phyloP scores from a whole-genome alignment of 2,329 filamentous ascomycete genomes.

The Colletotrichum navitas region DNA sequence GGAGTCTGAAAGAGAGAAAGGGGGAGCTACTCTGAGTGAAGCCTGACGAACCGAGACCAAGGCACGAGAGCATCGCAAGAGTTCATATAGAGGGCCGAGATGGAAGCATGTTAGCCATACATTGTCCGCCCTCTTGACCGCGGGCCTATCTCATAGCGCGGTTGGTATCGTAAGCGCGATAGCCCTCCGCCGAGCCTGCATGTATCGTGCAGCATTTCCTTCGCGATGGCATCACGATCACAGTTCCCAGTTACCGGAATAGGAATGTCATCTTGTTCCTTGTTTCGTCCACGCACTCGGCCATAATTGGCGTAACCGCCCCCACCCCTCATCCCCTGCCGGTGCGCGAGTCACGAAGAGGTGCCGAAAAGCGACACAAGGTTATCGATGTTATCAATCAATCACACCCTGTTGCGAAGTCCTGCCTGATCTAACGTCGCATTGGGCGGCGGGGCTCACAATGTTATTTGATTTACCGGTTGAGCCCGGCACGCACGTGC shows the following conservation, averaged over 20 bases:
- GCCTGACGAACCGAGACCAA: not conserved
- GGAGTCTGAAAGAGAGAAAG: not conserved
- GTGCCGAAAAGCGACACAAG: constrained; percentile 7
- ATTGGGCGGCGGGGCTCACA: constrained; percentile 34
- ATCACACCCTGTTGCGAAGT: constrained; percentile 22
- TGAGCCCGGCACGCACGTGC: not conserved
- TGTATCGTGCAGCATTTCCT: constrained; percentile 17
- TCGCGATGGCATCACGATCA: constrained; percentile 17
- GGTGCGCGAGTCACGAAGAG: constrained; percentile 35
- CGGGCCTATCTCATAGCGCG: constrained; percentile 4
- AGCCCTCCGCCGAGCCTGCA: constrained; percentile 18
- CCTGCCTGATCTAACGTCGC: constrained; percentile 23
- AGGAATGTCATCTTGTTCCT: constrained; percentile 24
- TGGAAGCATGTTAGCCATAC: not conserved
- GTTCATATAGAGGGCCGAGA: constrained; percentile 21
- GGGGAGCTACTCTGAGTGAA: not conserved
- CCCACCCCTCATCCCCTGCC: not conserved
- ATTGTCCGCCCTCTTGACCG: not conserved
- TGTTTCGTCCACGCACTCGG: constrained; percentile 13
- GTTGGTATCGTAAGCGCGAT: constrained; percentile 6
- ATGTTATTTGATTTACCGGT: constrained; percentile 1
- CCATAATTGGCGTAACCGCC: not conserved
- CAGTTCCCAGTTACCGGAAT: not conserved
- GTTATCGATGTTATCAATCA: constrained; percentile 29
- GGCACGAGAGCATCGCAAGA: not conserved